Base-by-base conservation (phyloP, 495 filamentous ascomycete genomes). In the Penicillium longicatenatum region DNA sequence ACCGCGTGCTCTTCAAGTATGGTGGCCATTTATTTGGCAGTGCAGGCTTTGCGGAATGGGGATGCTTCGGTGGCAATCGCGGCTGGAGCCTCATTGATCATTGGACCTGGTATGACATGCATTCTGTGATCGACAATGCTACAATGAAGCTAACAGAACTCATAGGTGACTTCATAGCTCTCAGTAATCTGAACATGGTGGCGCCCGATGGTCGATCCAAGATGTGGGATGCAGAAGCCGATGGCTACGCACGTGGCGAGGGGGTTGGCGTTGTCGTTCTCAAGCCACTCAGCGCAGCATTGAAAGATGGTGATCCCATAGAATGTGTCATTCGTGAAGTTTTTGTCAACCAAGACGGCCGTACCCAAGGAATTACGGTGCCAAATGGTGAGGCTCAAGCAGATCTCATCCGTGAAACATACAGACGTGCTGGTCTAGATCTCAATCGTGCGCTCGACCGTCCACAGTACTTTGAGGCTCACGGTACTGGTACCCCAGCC, bases 381-480 rank as follows among this genome's bases (percentile, higher is more conserved):
- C 86, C 86, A 0, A 83, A 72, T 44, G 73, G 70, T 1, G 69
- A 72, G 1, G 83, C 84, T 3, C 87, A 90, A 68, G 82, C 77
- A 68, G 51, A 62, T 22, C 45, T 87, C 0, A 85, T 89, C n/a
- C 68, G 75, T 4, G 65, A 74, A 8, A 75, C 75, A 0, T 89
- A 89, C 62, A 52, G 51, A 6, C 65, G 69, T 5, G 76, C 78
- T 14, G 75, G 75, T 1, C 61, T 86, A 1, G 62, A 73, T 45
- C 59, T 64, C 49, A 65, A 17, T 70, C 66, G 0, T 57, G 56
- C 4, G 17, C n/a, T 14, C 20, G 39, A 30, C n/a, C 41, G 37
- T 10, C 24, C 24, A 20, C 35, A 42, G 26, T 70, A 64, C 43
- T 59, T 76, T 8, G 72, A 76, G 50, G 54, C 61, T 3, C 57